Base-by-base conservation (phyloP, 257 asterid species). In the Solanum paucissectum region DNA sequence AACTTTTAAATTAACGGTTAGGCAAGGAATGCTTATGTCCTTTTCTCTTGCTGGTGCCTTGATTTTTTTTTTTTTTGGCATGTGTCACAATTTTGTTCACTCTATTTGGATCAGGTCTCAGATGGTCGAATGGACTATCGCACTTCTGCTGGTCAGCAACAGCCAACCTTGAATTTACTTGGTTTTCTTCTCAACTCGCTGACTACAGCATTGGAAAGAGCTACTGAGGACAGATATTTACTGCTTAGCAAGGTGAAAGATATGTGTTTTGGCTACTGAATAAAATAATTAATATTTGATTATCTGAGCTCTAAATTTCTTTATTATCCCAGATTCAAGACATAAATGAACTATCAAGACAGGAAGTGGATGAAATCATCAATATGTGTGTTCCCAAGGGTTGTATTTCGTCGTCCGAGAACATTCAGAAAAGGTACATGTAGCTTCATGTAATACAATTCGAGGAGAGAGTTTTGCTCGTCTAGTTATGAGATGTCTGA, bases 361-460 rank as follows among this genome's bases (percentile, higher is more conserved):
- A 95, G 90, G 99, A 97, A 94, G 98, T 97, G 88, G 99, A 95
- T 87, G 99, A 95, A 90, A 93, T 95, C 89, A 94, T 95, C 90
- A 93, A 90, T 87, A 68, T 89, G 88, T 96, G 95, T 91, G 89
- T 91, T 86, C 90, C 91, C 87, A 92, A 91, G 88, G 95, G 91
- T 88, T 86, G 86, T 90, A 89, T 92, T 89, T 91, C 98, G 46
- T 85, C 98, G 44, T 92, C 98, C 6, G 99, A 95, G 86, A 93
- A 90, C 89, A 95, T 94, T 83, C 97, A 97, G 76, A 94, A 92
- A 89, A 94, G 99, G 99, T 97, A 90, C 68, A 27, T 29, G 29
- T 32, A 25, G 62, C 64, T 42, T 79, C 84, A 79, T 79, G 84
- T 44, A 42, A 79, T 79, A 42, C 9, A 14, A 44, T n/a, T 14